A percentile compares a stretch with the other conserved stretches of the same genome.
Conservation (phyloP, 1,139 yeast genomes). For the Pichia sp. region DNA sequence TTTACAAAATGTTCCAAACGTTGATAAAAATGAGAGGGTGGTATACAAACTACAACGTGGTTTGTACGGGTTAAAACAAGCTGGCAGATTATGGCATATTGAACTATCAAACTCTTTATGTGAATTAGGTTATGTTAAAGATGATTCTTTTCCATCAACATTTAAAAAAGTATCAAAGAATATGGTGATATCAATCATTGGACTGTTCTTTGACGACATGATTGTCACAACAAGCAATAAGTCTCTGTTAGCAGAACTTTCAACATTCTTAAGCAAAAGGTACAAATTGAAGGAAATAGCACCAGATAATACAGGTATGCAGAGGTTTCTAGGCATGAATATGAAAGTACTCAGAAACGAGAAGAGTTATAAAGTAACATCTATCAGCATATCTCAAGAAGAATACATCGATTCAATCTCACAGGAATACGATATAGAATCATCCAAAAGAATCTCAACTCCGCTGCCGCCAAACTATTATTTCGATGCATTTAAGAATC, state of each 20-base stretch:
- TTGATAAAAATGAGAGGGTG: neutral
- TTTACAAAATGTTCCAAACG: too few relatives aligned
- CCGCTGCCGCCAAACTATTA: neutral
- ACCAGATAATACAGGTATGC: neutral
- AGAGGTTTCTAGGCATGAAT: conserved; percentile 1
- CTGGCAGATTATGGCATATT: neutral
- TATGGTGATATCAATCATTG: neutral
- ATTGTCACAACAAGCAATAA: neutral
- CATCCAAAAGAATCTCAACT: neutral
- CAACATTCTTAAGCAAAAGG: neutral
- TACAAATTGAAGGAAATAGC: neutral
- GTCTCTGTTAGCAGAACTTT: neutral
- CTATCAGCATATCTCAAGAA: neutral
- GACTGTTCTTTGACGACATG: conserved; percentile 1
- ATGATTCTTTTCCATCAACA: conserved; percentile 1
- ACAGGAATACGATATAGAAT: neutral
- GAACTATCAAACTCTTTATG: neutral
- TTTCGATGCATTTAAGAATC: too few relatives aligned
- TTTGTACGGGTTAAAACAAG: conserved; percentile 1
- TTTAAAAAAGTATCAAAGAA: neutral
- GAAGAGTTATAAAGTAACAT: neutral
- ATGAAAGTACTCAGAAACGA: neutral
- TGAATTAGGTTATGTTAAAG: neutral
- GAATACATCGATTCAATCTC: neutral
- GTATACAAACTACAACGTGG: conserved; percentile 1